A percentile compares a stretch with the other conserved stretches of the same genome.
phyloP scores from a whole-genome alignment of 768 basidiomycete genomes.

The Leccinellum rugosiceps region DNA sequence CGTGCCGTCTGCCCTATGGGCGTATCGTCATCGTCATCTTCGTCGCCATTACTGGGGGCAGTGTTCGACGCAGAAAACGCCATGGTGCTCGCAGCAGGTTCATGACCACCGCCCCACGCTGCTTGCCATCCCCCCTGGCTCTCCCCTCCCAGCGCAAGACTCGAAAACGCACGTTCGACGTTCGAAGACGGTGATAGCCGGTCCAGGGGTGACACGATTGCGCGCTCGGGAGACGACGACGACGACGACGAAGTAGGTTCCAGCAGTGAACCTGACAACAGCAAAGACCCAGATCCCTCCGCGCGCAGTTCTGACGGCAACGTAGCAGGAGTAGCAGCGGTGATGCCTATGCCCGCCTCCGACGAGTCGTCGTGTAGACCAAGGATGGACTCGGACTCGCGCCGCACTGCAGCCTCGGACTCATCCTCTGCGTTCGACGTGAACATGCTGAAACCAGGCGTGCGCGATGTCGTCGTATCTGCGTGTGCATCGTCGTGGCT shows the following conservation, averaged over 20 bases:
- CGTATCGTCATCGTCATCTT: slow-evolving; percentile 69
- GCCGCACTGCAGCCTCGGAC: slow-evolving; percentile 11
- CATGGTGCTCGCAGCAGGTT: slow-evolving; percentile 17
- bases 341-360: background rate
- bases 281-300: slow-evolving; percentile 13
- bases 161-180: slow-evolving; percentile 37
- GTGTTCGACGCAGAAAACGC: slow-evolving; percentile 21
- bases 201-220: slow-evolving; percentile 30
- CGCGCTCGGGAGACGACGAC: slow-evolving; percentile 24
- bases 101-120: slow-evolving; percentile 39
- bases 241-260: slow-evolving; percentile 8
- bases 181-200: slow-evolving; percentile 16
- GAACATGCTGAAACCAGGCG: slow-evolving; percentile 52
- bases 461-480: slow-evolving; percentile 16
- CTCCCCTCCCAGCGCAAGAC: slow-evolving; percentile 48
- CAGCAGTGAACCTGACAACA: slow-evolving; percentile 5
- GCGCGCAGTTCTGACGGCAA: slow-evolving; percentile 12
- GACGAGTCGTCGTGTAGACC: slow-evolving; percentile 3
- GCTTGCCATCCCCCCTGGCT: slow-evolving; percentile 51
- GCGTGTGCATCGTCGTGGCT: slow-evolving; percentile 10
- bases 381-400: slow-evolving; percentile 12
- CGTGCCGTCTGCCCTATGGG: slow-evolving; percentile 52
- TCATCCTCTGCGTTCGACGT: slow-evolving; percentile 23
- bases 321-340: background rate
- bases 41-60: slow-evolving; percentile 41